phyloP scores from a whole-genome alignment of 805 yeast species.

The Yarrowia sp. region DNA sequence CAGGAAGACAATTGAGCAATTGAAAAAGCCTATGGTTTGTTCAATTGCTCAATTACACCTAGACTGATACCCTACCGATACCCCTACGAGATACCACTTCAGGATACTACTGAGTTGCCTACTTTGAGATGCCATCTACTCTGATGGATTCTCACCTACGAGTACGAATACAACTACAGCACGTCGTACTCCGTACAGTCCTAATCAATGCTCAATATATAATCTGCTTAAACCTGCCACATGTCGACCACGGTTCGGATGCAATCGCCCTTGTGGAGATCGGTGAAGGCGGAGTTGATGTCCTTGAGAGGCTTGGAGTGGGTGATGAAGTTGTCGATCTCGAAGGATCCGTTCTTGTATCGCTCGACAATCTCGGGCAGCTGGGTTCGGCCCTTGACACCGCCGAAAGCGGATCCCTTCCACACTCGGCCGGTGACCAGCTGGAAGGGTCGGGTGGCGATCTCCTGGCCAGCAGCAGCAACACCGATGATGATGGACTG shows the following conservation, averaged over 20 bases:
- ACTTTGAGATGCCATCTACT: no score
- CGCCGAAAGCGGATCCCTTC: slow-evolving; percentile 99
- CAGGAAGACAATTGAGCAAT: no score
- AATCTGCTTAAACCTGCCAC: slow-evolving; percentile 16
- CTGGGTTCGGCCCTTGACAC: slow-evolving; percentile 96
- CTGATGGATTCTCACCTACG: no score
- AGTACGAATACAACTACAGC: no score
- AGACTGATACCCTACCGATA: no score
- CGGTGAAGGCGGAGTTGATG: slow-evolving; percentile 90
- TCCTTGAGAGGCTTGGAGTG: slow-evolving; percentile 79
- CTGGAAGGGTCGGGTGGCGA: slow-evolving; percentile 97
- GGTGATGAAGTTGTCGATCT: slow-evolving; percentile 94
- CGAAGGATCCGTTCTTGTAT: slow-evolving; percentile 78
- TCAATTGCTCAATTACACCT: no score
- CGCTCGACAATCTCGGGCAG: slow-evolving; percentile 89
- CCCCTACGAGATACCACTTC: no score
- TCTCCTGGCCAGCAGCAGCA: slow-evolving; percentile 98
- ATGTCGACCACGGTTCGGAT: slow-evolving; percentile 80
- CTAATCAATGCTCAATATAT: neutral
- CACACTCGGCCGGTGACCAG: slow-evolving; percentile 98
- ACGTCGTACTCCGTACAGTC: neutral
- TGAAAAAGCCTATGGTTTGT: no score
- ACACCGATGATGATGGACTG: slow-evolving; percentile 94
- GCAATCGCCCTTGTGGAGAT: slow-evolving; percentile 92
- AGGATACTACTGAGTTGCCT: no score